Evolutionary conservation across 2,329 filamentous ascomycete genomes (phyloP).

Genomic region (Drechslerella dactyloides): DNA sequence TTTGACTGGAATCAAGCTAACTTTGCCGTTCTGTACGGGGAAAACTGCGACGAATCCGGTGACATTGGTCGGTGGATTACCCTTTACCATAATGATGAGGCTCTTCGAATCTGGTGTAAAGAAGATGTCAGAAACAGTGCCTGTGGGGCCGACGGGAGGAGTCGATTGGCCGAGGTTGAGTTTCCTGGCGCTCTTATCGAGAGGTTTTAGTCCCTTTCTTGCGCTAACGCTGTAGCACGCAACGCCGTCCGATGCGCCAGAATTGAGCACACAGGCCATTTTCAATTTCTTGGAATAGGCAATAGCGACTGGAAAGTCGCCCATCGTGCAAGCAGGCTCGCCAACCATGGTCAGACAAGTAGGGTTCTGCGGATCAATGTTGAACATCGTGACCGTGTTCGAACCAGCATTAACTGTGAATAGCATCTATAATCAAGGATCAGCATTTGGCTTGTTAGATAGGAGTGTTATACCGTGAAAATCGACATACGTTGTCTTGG

Average conservation of each 20-base stretch:
- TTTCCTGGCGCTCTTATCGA: constrained; percentile 61
- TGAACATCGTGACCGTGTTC: constrained; percentile 64
- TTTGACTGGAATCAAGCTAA: constrained; percentile 53
- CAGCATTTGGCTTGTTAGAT: constrained; percentile 8
- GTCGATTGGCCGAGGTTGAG: constrained; percentile 66
- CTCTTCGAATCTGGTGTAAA: constrained; percentile 65
- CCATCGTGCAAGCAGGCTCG: constrained; percentile 60
- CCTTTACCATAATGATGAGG: constrained; percentile 68
- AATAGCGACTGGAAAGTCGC: constrained; percentile 65
- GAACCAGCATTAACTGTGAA: constrained; percentile 66
- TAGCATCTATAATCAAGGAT: constrained; percentile 54
- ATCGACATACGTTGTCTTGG: constrained; percentile 38
- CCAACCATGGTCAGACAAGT: constrained; percentile 61
- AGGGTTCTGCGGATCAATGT: constrained; percentile 59
- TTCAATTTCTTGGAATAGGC: constrained; percentile 60
- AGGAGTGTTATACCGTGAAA: constrained; percentile 7
- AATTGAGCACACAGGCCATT: constrained; percentile 61
- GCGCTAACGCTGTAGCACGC: constrained; percentile 60
- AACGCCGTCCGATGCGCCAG: constrained; percentile 61
- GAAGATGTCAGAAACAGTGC: constrained; percentile 68
- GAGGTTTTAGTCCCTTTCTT: constrained; percentile 58
- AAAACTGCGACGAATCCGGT: constrained; percentile 59
- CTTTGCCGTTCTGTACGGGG: constrained; percentile 57
- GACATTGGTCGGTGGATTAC: constrained; percentile 62
- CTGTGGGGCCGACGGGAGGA: constrained; percentile 66